These are phyloP conservation scores for Microglena sp. DNA, from an alignment of 139 green algal species.

Conservation along the genomic window DNA sequence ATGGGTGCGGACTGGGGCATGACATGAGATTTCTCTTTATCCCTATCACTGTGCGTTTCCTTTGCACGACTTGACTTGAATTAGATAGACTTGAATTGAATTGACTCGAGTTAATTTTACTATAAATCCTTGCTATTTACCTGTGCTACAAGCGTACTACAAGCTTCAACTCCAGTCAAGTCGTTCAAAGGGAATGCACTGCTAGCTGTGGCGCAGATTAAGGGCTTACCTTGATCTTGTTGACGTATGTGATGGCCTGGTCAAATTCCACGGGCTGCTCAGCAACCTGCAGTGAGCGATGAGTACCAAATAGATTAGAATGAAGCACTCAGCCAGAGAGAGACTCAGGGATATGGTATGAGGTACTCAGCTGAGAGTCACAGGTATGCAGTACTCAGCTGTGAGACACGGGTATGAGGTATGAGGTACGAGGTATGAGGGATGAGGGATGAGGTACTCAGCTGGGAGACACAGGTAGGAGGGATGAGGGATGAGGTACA, in stretches of 20 bases:
- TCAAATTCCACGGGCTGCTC: constrained; percentile 94
- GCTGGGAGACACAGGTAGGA: background rate
- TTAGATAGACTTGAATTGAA: too few relatives aligned
- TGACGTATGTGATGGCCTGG: constrained; percentile 99
- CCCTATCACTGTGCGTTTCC: too few relatives aligned
- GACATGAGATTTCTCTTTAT: too few relatives aligned
- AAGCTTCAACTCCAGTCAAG: too few relatives aligned
- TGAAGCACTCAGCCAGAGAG: background rate
- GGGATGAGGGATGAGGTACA: background rate
- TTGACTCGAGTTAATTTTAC: too few relatives aligned
- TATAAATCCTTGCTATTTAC: too few relatives aligned
- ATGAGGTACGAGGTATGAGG: background rate
- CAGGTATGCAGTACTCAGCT: background rate
- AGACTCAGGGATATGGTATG: background rate
- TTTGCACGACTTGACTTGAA: too few relatives aligned
- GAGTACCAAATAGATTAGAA: background rate
- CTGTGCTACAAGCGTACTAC: too few relatives aligned
- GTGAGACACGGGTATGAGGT: background rate
- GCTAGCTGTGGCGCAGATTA: too few relatives aligned
- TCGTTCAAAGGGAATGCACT: too few relatives aligned
- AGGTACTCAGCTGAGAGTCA: background rate
- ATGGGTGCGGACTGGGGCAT: too few relatives aligned
- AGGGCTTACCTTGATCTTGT: constrained; percentile 97
- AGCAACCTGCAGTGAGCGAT: background rate
- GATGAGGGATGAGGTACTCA: background rate